Percentiles rank a stretch among this genome's conserved stretches.
These are phyloP conservation scores for Ceratocystis destructans DNA, from an alignment of 2,329 filamentous ascomycete species.

Conservation along the genomic window DNA sequence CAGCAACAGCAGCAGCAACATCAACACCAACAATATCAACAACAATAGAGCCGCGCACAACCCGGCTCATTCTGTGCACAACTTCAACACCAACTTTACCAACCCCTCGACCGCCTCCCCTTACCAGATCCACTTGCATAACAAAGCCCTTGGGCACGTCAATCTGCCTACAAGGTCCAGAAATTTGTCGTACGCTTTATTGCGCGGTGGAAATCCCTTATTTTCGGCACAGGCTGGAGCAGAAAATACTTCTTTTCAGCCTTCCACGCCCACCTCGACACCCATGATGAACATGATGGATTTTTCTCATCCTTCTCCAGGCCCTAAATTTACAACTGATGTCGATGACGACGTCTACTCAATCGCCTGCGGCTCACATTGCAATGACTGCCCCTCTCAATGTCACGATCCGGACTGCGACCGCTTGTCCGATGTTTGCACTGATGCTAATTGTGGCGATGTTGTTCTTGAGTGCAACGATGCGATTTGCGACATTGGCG, in stretches of 20 bases:
- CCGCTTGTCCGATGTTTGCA: constrained; percentile 27
- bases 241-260: not conserved
- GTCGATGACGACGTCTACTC: constrained; percentile 25
- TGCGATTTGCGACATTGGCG: constrained; percentile 20
- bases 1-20: not conserved
- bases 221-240: not conserved
- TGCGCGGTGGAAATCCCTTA: constrained; percentile 6
- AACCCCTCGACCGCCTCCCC: constrained; percentile 1
- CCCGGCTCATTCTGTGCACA: not conserved
- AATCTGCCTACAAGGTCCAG: not conserved
- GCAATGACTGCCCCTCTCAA: constrained; percentile 27
- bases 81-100: not conserved
- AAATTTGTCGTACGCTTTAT: not conserved
- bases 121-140: constrained; percentile 3
- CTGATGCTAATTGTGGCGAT: constrained; percentile 28
- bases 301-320: not conserved
- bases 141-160: constrained; percentile 4
- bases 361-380: constrained; percentile 27
- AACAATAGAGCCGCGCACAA: not conserved
- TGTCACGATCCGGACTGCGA: constrained; percentile 29
- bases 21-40: not conserved
- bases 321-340: constrained; percentile 2
- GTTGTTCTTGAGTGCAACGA: constrained; percentile 17
- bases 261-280: not conserved
- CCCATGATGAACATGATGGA: constrained; percentile 6